Base-by-base conservation (phyloP, 2,329 filamentous ascomycete species). In the Botrytis hyacinthi region DNA sequence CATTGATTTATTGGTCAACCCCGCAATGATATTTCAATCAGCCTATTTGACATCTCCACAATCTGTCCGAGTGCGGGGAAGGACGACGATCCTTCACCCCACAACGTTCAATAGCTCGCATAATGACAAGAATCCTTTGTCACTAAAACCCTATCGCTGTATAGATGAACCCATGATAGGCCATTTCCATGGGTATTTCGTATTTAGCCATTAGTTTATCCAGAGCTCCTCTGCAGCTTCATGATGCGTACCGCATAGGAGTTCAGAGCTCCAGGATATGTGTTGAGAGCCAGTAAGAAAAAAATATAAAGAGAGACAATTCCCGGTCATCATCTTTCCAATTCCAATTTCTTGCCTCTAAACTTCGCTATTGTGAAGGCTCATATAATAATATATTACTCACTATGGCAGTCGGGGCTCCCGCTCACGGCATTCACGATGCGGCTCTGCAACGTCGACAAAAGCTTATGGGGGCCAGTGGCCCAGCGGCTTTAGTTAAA, bases 401-500 rank as follows among this genome's bases (percentile, higher is more conserved):
- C 22, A 72, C 48, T 54, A 65, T 70, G 73, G 66, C 57, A 59
- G 68, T 68, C 44, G 73, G 32, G 46, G 72, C 66, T 59, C 48
- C 51, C 37, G 35, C 26, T 29, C 37, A 44, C 4, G 81, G 78
- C 76, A 77, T 83, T 71, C 87, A 87, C 76, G 86, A 88, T 85
- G 86, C 84, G 32, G 87, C 87, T 29, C 80, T 88, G 20, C 78
- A 83, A 59, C 84, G 86, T 71, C 86, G 87, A 16, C 83, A 88
- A 80, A 84, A 84, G 57, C 82, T 89, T 42, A 88, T 87, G 85
- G 87, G 87, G 70, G 82, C 82, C 3, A 85, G 83, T 76, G 87
- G 87, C 5, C 85, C 86, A 0, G 78, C 81, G 29, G 87, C 87
- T 20, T 81, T 90, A 61, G 79, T 89, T 22, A 89, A 88, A 80